Base-by-base conservation (phyloP, 1,284 basidiomycete species). In the Cyathus olla region DNA sequence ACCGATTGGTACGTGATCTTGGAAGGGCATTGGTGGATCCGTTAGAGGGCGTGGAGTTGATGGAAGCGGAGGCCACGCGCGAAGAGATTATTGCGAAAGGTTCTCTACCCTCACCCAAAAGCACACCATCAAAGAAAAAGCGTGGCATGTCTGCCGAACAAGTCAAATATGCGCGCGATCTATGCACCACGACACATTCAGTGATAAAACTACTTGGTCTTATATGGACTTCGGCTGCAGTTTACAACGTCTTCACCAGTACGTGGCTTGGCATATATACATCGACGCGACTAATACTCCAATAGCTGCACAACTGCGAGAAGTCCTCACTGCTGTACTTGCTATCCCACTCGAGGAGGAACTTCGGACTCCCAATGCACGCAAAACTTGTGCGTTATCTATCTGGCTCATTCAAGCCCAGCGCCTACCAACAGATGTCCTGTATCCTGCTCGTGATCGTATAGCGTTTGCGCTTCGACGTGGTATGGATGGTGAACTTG, bases 401-500 rank as follows among this genome's bases (percentile, higher is more conserved):
- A 91, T 94, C 24, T 90, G 88, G 85, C 77, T 93, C 2, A 69
- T 95, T 17, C 91, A 93, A 68, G 80, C 78, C 2, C 90, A 92
- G 65, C 86, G 90, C 8, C 82, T 95, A 10, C 89, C 93, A 21
- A 75, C 79, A 26, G 75, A 80, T 1, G 83, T 94, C 17, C 79
- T 94, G 17, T 66, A 76, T 19, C 87, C 88, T 19, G 85, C 90
- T 2, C 84, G 82, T 13, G 85, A 88, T 65, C 83, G 89, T 31
- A 91, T 95, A 44, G 83, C 88, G 1, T 88, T 86, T 59, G 90
- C 91, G 2, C 72, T 95, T 10, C 84, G 86, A 56, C 87, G 92
- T 39, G 93, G 89, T n/a, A 86, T 95, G 62, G 90, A 92, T 60
- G 93, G 93, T 13, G 90, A 94, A 61, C 85, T 95, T 21, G 93